Evolutionary conservation across 371 early-diverging fungal genomes (phyloP), one percentile per base, ranked within the genome.

Genomic region (Rhizopus stolonifer): DNA sequence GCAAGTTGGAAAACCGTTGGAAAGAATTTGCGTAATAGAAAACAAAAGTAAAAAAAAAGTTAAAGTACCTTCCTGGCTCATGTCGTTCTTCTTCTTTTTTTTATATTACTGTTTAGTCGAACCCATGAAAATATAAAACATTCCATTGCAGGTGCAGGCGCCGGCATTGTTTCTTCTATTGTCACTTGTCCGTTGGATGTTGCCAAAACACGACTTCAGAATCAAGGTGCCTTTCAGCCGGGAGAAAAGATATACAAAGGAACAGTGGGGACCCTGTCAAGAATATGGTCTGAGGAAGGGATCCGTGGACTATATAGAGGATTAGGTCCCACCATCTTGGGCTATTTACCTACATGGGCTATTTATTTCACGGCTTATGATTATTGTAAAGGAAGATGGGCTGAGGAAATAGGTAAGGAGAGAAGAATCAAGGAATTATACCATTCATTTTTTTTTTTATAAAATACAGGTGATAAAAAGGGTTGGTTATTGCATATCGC

Each of bases 151-250:
- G 92, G 92, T 51, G 90, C 90, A 17, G 87, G 87, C 45, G 91
- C 93, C 24, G 94, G 93, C 44, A 76, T 83, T 49, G 85, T 89
- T 19, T 85, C 93, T n/a, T 84, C 93, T 5, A 74, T 93, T 14
- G 82, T 92, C 14, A 91, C 93, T 14, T 90, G 91, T 63, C 98
- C 98, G 5, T 75, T 98, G 21, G 98, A 98, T 72, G 95, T 98
- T n/a, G 90, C 92, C 33, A 98, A 98, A 61, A 91, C 95, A 14
- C 80, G 96, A 25, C 77, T 96, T 52, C 98, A 98, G 69, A 94
- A 95, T 65, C 93, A 95, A 61, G 77, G 94, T 17, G 82, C 84
- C 15, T 22, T 77, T 13, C 49, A 53, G 10, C 59, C 64, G 18
- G 58, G 50, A 14, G 43, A 46, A 42, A 40, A 51, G 6, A 26